phyloP scores from a whole-genome alignment of 1,139 yeast genomes.

The Scheffersomyces insectosa region DNA sequence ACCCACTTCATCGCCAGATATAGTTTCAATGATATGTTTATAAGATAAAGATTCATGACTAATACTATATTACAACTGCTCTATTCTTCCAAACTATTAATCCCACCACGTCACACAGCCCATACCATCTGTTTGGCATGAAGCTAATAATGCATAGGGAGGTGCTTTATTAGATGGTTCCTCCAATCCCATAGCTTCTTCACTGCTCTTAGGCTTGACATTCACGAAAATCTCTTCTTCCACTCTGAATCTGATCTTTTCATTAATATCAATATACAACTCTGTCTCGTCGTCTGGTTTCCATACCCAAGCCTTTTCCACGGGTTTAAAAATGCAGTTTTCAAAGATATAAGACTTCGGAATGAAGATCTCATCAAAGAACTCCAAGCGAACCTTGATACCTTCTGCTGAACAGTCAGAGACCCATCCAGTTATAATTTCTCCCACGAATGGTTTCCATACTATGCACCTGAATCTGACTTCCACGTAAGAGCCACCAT shows the following conservation, averaged over 20 bases:
- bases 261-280: constrained; percentile 84
- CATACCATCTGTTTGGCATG: constrained; percentile 95
- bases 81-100: constrained; percentile 16
- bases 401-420: constrained; percentile 87
- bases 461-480: constrained; percentile 74
- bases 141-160: constrained; percentile 82
- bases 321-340: constrained; percentile 63
- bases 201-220: constrained; percentile 73
- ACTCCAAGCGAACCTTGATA: constrained; percentile 76
- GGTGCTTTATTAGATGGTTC: constrained; percentile 48
- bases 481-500: constrained; percentile 83
- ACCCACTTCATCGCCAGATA: too few species aligned
- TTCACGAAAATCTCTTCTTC: constrained; percentile 87
- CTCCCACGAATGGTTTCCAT: constrained; percentile 94
- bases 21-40: too few species aligned
- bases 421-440: constrained; percentile 91
- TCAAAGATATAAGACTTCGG: constrained; percentile 84
- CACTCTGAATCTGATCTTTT: constrained; percentile 83
- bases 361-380: constrained; percentile 88
- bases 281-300: constrained; percentile 68
- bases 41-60: too few species aligned
- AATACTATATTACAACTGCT: too few species aligned
- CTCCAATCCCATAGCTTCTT: constrained; percentile 35
- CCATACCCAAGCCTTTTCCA: constrained; percentile 97
- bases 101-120: constrained; percentile 98